A percentile compares a stretch with the other conserved stretches of the same genome.
Evolutionary conservation across 179 eudicot genomes (phyloP).

Genomic region (Beta lomatogona): DNA sequence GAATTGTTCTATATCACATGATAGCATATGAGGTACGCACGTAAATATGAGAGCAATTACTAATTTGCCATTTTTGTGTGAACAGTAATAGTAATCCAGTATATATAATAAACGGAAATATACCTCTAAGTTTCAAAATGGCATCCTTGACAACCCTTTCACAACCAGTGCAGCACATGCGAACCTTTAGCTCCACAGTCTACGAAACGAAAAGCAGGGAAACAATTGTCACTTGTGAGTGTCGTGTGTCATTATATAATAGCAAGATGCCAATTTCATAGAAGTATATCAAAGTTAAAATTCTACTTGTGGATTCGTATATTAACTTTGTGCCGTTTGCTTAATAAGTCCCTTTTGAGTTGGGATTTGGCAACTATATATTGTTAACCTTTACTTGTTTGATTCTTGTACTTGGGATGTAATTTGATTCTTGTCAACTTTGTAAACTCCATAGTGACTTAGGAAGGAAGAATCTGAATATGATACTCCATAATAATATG

Average conservation of each 20-base stretch:
- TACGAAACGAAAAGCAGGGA: slow-evolving; percentile 28
- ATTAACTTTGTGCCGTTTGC: slow-evolving; percentile 1
- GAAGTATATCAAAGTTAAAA: neutral
- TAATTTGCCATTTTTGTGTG: too few relatives aligned
- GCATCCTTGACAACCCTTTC: slow-evolving; percentile 88
- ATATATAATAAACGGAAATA: neutral
- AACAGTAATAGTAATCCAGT: too few relatives aligned
- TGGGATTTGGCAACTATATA: slow-evolving; percentile 11
- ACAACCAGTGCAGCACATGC: slow-evolving; percentile 97
- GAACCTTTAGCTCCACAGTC: slow-evolving; percentile 91
- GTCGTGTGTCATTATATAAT: neutral
- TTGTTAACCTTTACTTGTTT: neutral
- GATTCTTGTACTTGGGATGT: slow-evolving; percentile 4
- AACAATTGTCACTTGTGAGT: neutral
- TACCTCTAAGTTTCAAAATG: slow-evolving; percentile 81
- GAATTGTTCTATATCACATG: too few relatives aligned
- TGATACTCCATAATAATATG: neutral
- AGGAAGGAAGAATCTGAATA: slow-evolving; percentile 10
- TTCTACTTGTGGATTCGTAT: neutral
- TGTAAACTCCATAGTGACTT: neutral
- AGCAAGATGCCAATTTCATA: neutral
- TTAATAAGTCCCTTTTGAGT: slow-evolving; percentile 5
- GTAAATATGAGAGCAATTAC: too few relatives aligned
- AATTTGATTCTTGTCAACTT: neutral
- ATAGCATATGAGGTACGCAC: too few relatives aligned